A percentile compares a stretch with the other conserved stretches of the same genome.
phyloP scores from a whole-genome alignment of 768 basidiomycete species.

The Cystobasidium tubakii region DNA sequence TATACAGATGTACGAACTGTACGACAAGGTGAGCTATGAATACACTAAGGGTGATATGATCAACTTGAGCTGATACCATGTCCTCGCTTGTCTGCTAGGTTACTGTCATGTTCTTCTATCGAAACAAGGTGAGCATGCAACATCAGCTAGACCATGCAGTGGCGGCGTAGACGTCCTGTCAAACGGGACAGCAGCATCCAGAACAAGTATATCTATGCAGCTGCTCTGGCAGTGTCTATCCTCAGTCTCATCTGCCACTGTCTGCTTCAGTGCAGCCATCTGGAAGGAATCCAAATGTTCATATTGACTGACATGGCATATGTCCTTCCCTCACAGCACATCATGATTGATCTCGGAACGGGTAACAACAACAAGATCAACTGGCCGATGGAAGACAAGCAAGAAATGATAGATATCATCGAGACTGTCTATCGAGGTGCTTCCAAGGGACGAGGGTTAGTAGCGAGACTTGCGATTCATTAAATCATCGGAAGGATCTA shows the following conservation, averaged over 20 bases:
- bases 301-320: background rate
- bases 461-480: slow-evolving; percentile 78
- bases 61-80: background rate
- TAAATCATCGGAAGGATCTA: background rate
- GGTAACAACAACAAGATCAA: slow-evolving; percentile 99
- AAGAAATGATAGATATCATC: slow-evolving; percentile 97
- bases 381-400: slow-evolving; percentile 98
- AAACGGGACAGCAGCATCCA: no score
- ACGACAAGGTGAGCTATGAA: slow-evolving; percentile 55
- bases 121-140: slow-evolving; percentile 36
- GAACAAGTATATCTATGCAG: no score
- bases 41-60: background rate
- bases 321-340: slow-evolving; percentile 63
- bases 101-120: slow-evolving; percentile 44
- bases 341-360: slow-evolving; percentile 99
- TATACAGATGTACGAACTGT: slow-evolving; percentile 91
- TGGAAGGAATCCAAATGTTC: background rate
- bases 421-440: slow-evolving; percentile 98
- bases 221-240: no score
- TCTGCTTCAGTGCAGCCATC: background rate
- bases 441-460: slow-evolving; percentile 93
- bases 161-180: background rate
- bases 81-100: background rate
- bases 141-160: background rate
- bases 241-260: no score